Conservation (phyloP, 495 filamentous ascomycete genomes). For the Pseudevernia furfuracea region DNA sequence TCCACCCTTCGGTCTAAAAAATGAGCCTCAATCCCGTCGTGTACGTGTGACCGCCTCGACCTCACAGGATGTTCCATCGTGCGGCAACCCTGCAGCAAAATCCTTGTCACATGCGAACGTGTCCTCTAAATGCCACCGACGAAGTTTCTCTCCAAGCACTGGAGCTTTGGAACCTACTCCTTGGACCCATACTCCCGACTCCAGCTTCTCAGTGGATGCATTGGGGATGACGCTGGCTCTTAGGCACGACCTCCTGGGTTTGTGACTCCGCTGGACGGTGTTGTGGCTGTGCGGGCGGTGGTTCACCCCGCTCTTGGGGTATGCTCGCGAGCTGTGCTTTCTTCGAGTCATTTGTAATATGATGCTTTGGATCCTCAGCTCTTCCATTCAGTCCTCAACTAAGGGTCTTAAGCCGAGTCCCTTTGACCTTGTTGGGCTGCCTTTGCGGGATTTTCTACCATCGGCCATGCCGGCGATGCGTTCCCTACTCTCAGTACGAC, state of each 20-base stretch:
- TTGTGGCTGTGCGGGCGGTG: neutral
- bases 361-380: neutral
- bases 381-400: conserved; percentile 16
- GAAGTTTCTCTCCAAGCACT: neutral
- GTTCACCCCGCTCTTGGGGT: neutral
- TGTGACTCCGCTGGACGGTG: neutral
- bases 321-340: neutral
- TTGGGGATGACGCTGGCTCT: neutral
- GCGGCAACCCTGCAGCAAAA: neutral
- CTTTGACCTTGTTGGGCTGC: conserved; percentile 21
- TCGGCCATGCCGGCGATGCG: conserved; percentile 19
- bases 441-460: conserved; percentile 17
- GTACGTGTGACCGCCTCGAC: neutral
- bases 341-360: neutral
- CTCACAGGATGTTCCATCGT: neutral
- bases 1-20: too few relatives aligned
- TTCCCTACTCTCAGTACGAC: conserved; percentile 16
- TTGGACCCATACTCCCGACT: neutral
- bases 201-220: neutral
- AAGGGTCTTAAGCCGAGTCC: conserved; percentile 13
- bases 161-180: neutral
- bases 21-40: too few relatives aligned
- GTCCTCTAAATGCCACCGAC: neutral
- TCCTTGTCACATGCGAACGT: neutral
- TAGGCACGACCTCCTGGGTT: neutral